These are phyloP conservation scores for Fragaria ananassa DNA, from an alignment of 306 rosid species.

Conservation along the genomic window DNA sequence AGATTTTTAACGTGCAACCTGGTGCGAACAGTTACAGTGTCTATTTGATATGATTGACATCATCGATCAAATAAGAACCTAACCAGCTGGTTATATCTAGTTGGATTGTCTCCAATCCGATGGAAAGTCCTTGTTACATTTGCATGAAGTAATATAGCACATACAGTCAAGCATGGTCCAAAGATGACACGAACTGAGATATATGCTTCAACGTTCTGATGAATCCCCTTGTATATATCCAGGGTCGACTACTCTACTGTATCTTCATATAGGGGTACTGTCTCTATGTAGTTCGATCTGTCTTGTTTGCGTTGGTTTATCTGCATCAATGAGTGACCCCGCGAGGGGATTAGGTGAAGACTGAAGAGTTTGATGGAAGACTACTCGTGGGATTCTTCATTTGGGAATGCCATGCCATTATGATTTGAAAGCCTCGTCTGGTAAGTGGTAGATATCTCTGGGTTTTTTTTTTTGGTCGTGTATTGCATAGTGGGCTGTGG, in stretches of 20 bases:
- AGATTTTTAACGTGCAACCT: slow-evolving; percentile 57
- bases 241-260: neutral
- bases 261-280: neutral
- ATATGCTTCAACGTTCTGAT: neutral
- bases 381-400: neutral
- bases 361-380: neutral
- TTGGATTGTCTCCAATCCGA: neutral
- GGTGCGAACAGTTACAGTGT: slow-evolving; percentile 44
- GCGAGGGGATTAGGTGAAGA: neutral
- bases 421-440: neutral
- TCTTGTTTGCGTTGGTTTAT: neutral
- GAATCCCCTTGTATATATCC: neutral
- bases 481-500: neutral
- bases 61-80: neutral
- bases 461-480: too few species aligned
- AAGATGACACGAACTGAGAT: neutral
- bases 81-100: neutral
- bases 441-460: too few species aligned
- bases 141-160: neutral
- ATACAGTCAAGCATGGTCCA: neutral
- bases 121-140: neutral
- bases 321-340: neutral
- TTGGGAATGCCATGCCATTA: neutral
- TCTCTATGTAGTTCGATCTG: neutral
- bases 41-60: slow-evolving; percentile 1